These are phyloP conservation scores for Penicillium fuscoglaucum DNA, from an alignment of 2,329 filamentous ascomycete species.

Conservation along the genomic window DNA sequence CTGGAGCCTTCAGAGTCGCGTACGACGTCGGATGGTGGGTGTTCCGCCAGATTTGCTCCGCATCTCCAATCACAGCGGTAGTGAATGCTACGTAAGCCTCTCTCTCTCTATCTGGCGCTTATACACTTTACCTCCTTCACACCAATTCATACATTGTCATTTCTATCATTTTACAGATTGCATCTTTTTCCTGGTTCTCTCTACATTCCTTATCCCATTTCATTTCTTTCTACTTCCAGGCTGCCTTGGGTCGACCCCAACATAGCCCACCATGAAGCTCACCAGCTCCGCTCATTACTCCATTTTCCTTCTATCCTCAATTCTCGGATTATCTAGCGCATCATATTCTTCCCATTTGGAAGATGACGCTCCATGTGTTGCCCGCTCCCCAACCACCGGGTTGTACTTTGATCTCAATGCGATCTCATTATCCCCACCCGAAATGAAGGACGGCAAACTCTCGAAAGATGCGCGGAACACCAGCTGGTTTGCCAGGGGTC, in stretches of 20 bases:
- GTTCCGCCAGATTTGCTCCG: conserved; percentile 19
- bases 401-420: conserved; percentile 64
- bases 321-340: conserved; percentile 31
- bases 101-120: neutral
- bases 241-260: conserved; percentile 7
- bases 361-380: conserved; percentile 60
- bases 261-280: conserved; percentile 37
- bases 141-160: neutral
- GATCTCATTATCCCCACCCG: conserved; percentile 54
- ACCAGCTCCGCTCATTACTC: conserved; percentile 30
- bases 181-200: conserved; percentile 6
- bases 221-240: conserved; percentile 3
- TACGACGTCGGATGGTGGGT: conserved; percentile 23
- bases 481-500: conserved; percentile 52
- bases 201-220: conserved; percentile 11
- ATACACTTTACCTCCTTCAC: neutral
- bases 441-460: conserved; percentile 40
- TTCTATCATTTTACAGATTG: neutral
- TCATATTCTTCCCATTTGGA: conserved; percentile 42
- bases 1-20: conserved; percentile 5
- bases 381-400: conserved; percentile 60
- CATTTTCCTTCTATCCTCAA: conserved; percentile 37
- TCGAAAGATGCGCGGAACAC: conserved; percentile 41
- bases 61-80: conserved; percentile 14
- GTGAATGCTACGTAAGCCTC: conserved; percentile 23